Evolutionary conservation across 441 rosid species (phyloP).

Genomic region (Jatropha multifida): DNA sequence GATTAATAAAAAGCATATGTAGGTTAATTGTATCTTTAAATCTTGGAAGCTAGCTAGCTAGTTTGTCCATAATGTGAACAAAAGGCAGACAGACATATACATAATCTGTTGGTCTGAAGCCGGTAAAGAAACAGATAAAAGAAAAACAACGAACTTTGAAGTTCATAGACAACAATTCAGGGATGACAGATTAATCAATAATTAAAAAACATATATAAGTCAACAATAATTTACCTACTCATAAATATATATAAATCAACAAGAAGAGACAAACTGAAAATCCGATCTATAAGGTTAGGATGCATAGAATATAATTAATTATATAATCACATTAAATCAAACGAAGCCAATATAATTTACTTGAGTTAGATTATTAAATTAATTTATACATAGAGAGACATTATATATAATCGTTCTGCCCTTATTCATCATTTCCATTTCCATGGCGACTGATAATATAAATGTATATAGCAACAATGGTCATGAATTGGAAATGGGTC

Average conservation of each 20-base stretch:
- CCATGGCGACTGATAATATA: not conserved
- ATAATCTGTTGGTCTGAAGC: slow-evolving; percentile 17
- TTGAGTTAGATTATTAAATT: not conserved
- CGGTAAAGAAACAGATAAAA: slow-evolving; percentile 37
- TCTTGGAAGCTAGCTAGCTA: slow-evolving; percentile 11
- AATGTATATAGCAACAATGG: not conserved
- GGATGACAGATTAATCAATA: not conserved
- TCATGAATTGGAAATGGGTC: not conserved
- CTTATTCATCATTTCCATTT: not conserved
- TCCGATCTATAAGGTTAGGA: slow-evolving; percentile 5
- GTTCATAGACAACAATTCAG: slow-evolving; percentile 35
- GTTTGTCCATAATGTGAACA: slow-evolving; percentile 8
- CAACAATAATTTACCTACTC: no score
- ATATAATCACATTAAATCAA: slow-evolving; percentile 5
- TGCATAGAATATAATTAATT: not conserved
- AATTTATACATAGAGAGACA: no score
- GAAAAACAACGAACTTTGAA: slow-evolving; percentile 33
- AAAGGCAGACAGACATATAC: slow-evolving; percentile 2
- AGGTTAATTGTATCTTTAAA: slow-evolving; percentile 12
- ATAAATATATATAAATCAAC: slow-evolving; percentile 10
- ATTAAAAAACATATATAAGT: no score
- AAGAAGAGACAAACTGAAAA: slow-evolving; percentile 36
- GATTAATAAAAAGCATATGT: not conserved
- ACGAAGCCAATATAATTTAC: slow-evolving; percentile 29
- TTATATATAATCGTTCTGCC: not conserved